Percentiles rank a stretch among this genome's conserved stretches.
These are phyloP conservation scores for Medicago arabica DNA, from an alignment of 306 rosid species.

Conservation along the genomic window DNA sequence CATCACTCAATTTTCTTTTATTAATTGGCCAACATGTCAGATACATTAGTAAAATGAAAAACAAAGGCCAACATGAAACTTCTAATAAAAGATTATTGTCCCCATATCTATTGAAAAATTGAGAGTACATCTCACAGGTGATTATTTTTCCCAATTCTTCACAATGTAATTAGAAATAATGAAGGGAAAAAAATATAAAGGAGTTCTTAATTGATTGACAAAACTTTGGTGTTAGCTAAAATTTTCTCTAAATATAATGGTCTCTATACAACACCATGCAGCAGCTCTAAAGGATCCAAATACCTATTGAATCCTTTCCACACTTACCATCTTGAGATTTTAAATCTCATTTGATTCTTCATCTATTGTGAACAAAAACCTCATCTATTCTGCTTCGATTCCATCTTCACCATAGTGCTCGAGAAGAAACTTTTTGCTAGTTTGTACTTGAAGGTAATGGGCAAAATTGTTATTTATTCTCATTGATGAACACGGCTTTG, in stretches of 20 bases:
- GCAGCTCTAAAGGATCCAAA: not conserved
- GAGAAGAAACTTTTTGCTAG: constrained; percentile 61
- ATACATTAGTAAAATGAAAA: constrained; percentile 41
- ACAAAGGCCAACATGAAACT: constrained; percentile 23
- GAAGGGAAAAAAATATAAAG: constrained; percentile 30
- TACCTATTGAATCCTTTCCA: constrained; percentile 57
- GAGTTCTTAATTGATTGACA: constrained; percentile 31
- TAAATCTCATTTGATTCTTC: constrained; percentile 97
- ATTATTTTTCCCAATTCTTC: constrained; percentile 47
- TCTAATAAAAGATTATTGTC: constrained; percentile 37
- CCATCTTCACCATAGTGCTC: constrained; percentile 77
- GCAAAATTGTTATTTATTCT: constrained; percentile 61
- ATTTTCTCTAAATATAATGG: not conserved
- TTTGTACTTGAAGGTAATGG: constrained; percentile 58
- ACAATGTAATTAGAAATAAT: constrained; percentile 45
- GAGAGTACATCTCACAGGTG: constrained; percentile 47
- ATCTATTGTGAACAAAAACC: constrained; percentile 85
- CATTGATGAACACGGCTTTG: constrained; percentile 60
- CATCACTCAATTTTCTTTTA: constrained; percentile 26
- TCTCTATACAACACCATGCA: not conserved
- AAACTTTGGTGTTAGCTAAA: constrained; percentile 51
- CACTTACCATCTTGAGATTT: constrained; percentile 84
- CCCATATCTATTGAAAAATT: constrained; percentile 36
- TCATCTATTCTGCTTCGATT: constrained; percentile 66
- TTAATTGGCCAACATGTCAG: constrained; percentile 43